phyloP scores from a whole-genome alignment of 495 filamentous ascomycete genomes.

The Hypoxylon fuscum region DNA sequence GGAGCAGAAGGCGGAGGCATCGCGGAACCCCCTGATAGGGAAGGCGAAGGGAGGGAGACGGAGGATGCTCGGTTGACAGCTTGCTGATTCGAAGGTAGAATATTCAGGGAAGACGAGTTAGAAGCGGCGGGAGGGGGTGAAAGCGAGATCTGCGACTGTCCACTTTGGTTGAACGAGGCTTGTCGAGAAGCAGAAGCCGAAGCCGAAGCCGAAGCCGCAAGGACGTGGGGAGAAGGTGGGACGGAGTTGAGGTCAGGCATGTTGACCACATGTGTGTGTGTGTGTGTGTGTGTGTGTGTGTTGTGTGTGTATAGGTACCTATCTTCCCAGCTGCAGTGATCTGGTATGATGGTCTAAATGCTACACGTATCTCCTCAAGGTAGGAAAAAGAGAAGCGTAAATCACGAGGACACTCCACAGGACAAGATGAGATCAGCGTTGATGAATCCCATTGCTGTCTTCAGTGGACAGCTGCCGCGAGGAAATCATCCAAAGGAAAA shows the following conservation, averaged over 20 bases:
- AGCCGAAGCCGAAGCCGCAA: no score
- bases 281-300: no score
- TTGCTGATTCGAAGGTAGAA: constrained; percentile 64
- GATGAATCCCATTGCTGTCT: constrained; percentile 11
- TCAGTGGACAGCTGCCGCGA: not conserved
- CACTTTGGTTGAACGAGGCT: constrained; percentile 33
- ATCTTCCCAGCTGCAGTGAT: no score
- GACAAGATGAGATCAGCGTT: constrained; percentile 10
- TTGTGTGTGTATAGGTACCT: no score
- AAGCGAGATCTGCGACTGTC: constrained; percentile 40
- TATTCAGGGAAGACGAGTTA: constrained; percentile 51
- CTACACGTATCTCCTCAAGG: constrained; percentile 8
- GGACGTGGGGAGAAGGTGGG: constrained; percentile 62
- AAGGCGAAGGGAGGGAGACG: constrained; percentile 58
- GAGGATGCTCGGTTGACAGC: constrained; percentile 58
- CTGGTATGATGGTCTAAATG: no score
- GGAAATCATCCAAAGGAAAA: not conserved
- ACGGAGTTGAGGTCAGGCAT: constrained; percentile 70
- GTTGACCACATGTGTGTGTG: no score
- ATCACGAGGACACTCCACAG: not conserved
- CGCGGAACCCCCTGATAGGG: constrained; percentile 56
- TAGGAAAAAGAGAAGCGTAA: not conserved
- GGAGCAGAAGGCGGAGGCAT: constrained; percentile 42
- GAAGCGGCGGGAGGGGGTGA: constrained; percentile 37
- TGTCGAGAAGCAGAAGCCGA: no score